Evolutionary conservation across 2,329 filamentous ascomycete genomes (phyloP).

Genomic region (Fusarium gaditjirri): DNA sequence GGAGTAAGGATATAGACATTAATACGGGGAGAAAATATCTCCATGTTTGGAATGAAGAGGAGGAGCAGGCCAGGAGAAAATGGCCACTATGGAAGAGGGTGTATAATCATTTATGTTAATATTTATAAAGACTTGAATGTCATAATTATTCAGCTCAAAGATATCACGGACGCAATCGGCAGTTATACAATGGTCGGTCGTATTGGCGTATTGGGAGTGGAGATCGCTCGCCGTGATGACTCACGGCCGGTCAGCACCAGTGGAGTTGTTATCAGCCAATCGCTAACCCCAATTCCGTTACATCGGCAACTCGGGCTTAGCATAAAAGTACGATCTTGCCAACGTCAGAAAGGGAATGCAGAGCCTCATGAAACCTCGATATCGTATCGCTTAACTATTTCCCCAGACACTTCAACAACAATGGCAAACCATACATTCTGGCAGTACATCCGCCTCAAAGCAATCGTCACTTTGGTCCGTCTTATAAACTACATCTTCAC

Average conservation of each 20-base stretch:
- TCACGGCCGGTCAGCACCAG: slow-evolving; percentile 4
- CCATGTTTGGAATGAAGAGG: slow-evolving; percentile 81
- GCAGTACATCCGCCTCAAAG: slow-evolving; percentile 32
- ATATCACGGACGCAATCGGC: fast-evolving
- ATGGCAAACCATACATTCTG: slow-evolving; percentile 18
- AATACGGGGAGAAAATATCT: slow-evolving; percentile 85
- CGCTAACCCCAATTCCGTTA: not conserved
- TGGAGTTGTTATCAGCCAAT: not conserved
- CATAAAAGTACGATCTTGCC: not conserved
- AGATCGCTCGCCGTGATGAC: not conserved
- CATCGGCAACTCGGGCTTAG: not conserved
- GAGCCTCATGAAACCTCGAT: not conserved
- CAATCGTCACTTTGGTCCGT: slow-evolving; percentile 22
- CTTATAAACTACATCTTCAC: slow-evolving; percentile 27
- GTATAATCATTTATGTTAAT: slow-evolving; percentile 76
- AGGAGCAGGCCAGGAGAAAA: slow-evolving; percentile 69
- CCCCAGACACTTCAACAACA: fast-evolving
- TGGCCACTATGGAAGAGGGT: slow-evolving; percentile 82
- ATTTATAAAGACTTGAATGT: not conserved
- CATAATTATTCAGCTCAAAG: not conserved
- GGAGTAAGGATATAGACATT: slow-evolving; percentile 81
- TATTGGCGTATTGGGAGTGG: not conserved
- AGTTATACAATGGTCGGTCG: not conserved
- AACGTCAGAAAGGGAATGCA: not conserved
- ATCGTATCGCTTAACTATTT: fast-evolving